Conservation (phyloP, 2,329 filamentous ascomycete genomes). For the Passalora sequoiae region DNA sequence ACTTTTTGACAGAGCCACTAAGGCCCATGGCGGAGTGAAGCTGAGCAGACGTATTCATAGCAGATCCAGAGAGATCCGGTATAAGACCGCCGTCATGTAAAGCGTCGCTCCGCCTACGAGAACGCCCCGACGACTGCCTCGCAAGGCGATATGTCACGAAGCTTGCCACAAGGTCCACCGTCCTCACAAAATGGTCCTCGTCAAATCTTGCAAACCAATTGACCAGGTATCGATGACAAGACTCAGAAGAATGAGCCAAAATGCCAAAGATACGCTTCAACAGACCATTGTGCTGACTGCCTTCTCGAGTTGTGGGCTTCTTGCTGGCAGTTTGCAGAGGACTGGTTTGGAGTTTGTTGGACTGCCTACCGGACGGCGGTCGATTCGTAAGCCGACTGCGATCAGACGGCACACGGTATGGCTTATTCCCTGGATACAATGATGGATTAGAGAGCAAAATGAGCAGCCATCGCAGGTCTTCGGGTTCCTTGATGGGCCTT, state of each 20-base stretch:
- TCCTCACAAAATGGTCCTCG: conserved; percentile 60
- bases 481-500: conserved; percentile 60
- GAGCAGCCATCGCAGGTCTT: conserved; percentile 71
- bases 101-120: conserved; percentile 52
- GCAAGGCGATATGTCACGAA: conserved; percentile 78
- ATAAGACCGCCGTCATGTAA: conserved; percentile 63
- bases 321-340: conserved; percentile 21
- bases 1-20: conserved; percentile 42
- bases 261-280: conserved; percentile 80
- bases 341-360: conserved; percentile 15
- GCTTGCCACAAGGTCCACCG: conserved; percentile 70
- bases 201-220: conserved; percentile 72
- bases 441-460: conserved; percentile 76
- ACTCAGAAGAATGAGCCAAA: conserved; percentile 66
- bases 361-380: conserved; percentile 17
- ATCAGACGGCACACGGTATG: conserved; percentile 9
- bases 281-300: conserved; percentile 72
- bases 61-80: conserved; percentile 64
- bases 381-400: conserved; percentile 8
- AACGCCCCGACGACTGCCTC: conserved; percentile 61
- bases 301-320: conserved; percentile 35
- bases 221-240: conserved; percentile 71
- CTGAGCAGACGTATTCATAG: conserved; percentile 59
- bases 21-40: conserved; percentile 70
- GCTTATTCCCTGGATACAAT: conserved; percentile 48